phyloP scores from a whole-genome alignment of 2,329 filamentous ascomycete genomes.

The Blastomyces silverae region DNA sequence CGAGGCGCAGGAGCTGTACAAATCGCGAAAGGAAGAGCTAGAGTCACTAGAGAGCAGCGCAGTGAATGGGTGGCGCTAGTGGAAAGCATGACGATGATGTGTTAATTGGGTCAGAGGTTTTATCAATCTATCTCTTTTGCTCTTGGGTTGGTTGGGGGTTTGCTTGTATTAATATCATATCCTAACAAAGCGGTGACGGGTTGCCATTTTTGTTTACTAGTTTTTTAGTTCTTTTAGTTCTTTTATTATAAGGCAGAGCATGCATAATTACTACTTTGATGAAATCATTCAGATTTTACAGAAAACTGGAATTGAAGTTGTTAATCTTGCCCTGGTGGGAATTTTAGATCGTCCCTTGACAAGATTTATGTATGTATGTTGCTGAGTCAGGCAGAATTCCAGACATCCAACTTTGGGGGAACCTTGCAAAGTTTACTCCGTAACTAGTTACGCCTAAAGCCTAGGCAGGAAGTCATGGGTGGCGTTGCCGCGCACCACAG shows the following conservation, averaged over 20 bases:
- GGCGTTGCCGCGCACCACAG: not conserved
- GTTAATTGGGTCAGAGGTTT: not conserved
- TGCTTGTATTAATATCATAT: conserved; percentile 13
- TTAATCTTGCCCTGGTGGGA: not conserved
- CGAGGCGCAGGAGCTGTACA: conserved; percentile 83
- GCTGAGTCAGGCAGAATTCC: not conserved
- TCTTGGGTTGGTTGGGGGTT: not conserved
- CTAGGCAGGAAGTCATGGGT: not conserved
- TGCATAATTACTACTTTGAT: not conserved
- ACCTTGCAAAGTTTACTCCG: no score
- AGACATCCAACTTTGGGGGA: not conserved
- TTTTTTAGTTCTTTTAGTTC: not conserved
- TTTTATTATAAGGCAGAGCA: not conserved
- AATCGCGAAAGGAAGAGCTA: conserved; percentile 69
- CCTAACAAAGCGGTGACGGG: not conserved
- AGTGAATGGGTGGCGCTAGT: conserved; percentile 37
- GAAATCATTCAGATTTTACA: not conserved
- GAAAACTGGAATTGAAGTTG: not conserved
- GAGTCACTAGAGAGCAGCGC: conserved; percentile 46
- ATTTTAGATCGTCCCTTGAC: not conserved
- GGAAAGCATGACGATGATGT: not conserved
- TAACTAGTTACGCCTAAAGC: no score
- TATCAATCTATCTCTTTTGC: not conserved
- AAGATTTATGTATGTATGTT: no score
- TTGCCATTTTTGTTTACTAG: not conserved